phyloP scores from a whole-genome alignment of 2,329 filamentous ascomycete genomes.

The Aspergillus udagawae region DNA sequence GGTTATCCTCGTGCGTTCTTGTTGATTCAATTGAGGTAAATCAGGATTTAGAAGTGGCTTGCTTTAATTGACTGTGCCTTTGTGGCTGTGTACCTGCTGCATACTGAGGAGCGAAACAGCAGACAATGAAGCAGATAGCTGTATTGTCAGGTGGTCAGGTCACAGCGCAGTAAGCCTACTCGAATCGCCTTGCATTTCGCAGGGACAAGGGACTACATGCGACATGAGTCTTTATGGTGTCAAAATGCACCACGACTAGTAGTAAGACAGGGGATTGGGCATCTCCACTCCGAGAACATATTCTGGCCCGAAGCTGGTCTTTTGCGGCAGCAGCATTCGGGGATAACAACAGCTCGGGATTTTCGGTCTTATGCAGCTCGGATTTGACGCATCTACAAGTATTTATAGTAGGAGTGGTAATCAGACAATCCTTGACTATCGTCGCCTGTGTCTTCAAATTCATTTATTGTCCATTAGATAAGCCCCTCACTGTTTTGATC shows the following conservation, averaged over 20 bases:
- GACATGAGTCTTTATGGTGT: background rate
- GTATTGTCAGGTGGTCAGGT: background rate
- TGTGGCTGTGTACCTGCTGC: no score
- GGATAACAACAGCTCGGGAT: background rate
- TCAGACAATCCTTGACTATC: background rate
- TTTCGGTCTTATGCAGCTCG: background rate
- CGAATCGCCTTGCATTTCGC: background rate
- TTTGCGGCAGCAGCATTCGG: background rate
- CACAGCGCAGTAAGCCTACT: background rate
- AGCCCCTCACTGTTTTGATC: background rate
- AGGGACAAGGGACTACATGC: background rate
- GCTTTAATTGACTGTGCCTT: background rate
- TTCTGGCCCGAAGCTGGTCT: background rate
- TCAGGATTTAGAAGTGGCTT: background rate
- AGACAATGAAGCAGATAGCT: background rate
- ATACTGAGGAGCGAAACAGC: background rate
- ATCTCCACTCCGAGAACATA: background rate
- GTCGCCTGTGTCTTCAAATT: background rate
- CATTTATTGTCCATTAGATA: background rate
- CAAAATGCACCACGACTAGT: background rate
- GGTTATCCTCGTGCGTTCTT: background rate
- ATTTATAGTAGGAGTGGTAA: background rate
- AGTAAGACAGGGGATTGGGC: background rate
- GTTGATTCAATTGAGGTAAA: background rate
- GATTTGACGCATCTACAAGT: background rate